phyloP scores from a whole-genome alignment of 1,284 basidiomycete genomes.

The Rhodofomes roseus region DNA sequence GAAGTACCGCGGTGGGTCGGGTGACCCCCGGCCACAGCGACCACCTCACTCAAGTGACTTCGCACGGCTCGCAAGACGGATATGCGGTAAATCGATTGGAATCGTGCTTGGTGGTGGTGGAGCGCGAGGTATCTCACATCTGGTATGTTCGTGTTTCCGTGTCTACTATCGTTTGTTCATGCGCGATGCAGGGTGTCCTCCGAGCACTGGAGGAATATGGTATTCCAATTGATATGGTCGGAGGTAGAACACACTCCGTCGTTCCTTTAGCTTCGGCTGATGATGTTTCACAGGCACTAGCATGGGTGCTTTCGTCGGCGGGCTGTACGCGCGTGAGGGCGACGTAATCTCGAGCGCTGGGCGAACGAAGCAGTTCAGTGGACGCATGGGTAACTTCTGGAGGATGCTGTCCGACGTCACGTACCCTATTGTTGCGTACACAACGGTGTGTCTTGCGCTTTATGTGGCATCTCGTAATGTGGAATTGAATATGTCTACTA shows the following conservation, averaged over 20 bases:
- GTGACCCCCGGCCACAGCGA: slow-evolving; percentile 69
- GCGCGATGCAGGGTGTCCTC: slow-evolving; percentile 71
- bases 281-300: slow-evolving; percentile 57
- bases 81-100: slow-evolving; percentile 93
- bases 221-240: slow-evolving; percentile 92
- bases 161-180: slow-evolving; percentile 1
- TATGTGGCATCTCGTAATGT: slow-evolving; percentile 8
- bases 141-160: slow-evolving; percentile 46
- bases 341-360: slow-evolving; percentile 86
- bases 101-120: slow-evolving; percentile 96
- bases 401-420: slow-evolving; percentile 93
- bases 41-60: slow-evolving; percentile 89
- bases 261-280: background rate
- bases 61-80: slow-evolving; percentile 83
- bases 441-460: slow-evolving; percentile 63
- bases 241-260: slow-evolving; percentile 51
- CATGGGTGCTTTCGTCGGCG: slow-evolving; percentile 94
- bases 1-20: slow-evolving; percentile 75
- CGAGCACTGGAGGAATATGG: slow-evolving; percentile 89
- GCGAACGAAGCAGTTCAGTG: slow-evolving; percentile 88
- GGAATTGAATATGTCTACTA: slow-evolving; percentile 25
- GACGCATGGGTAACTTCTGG: slow-evolving; percentile 93
- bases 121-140: slow-evolving; percentile 90
- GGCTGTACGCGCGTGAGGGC: slow-evolving; percentile 91
- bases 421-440: slow-evolving; percentile 96